Base-by-base conservation (phyloP, 768 basidiomycete genomes). In the Tricholoma terreum region DNA sequence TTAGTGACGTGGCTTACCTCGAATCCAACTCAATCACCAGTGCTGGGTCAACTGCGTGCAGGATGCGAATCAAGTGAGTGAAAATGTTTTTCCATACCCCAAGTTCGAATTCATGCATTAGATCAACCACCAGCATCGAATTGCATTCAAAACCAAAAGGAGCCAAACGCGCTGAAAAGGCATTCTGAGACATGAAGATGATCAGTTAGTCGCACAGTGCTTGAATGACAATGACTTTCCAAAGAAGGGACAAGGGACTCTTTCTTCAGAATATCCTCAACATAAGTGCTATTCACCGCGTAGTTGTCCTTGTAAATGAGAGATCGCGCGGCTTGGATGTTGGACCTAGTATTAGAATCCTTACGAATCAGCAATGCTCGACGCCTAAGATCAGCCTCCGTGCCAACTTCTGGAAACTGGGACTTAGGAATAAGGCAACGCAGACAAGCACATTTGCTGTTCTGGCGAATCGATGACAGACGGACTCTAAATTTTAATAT, bases 41-140 rank as follows among this genome's bases (percentile, higher is more conserved):
- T 31, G 49, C 49, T 31, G 15, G 49, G 34, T 50, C 19, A 21
- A 50, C 49, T 9, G 49, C 49, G 17, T 50, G 15, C 17, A 68
- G 45, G 15, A 69, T 64, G 14, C 60, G 63, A n/a, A 69, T 55
- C 1, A 70, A 50, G 48, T 71, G 70, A 7, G 52, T 60, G 14
- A 71, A 60, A 1, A 67, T 8, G 8, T 55, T 46, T 48, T 68
- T 71, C 63, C 65, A 69, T 3, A 64, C 66, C 7, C 70, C 67
- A 1, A 69, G 57, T 45, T 69, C n/a, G n/a, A n/a, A n/a, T n/a
- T n/a, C n/a, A n/a, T n/a, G n/a, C n/a, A n/a, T n/a, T n/a, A n/a
- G n/a, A 43, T 69, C 69, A 9, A 61, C 54, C 2, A 58, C 61
- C 11, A 68, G 54, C 52, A 66, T 59, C 6, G 34, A 6, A 56